Percentiles rank a stretch among this genome's conserved stretches.
Conservation (phyloP, 345 rosid species). For the Ricinus communis region DNA sequence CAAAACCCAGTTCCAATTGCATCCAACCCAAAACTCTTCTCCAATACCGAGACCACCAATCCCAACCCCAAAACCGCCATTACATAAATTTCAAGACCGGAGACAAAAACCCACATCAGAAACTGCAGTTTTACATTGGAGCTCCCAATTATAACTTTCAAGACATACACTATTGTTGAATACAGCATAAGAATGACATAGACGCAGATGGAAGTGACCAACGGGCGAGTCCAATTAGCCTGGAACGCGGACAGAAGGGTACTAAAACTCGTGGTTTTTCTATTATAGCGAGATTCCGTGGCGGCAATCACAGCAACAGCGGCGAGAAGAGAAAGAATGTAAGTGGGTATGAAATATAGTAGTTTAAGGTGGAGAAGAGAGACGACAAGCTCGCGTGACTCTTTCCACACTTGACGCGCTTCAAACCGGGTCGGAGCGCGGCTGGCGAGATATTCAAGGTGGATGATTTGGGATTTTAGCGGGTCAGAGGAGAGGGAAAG, state of each 20-base stretch:
- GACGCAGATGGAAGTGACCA: conserved; percentile 51
- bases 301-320: conserved; percentile 36
- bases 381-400: conserved; percentile 58
- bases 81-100: conserved; percentile 49
- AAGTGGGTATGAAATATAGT: conserved; percentile 47
- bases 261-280: conserved; percentile 30
- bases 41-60: conserved; percentile 60
- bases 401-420: conserved; percentile 59
- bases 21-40: conserved; percentile 56
- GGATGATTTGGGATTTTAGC: conserved; percentile 47
- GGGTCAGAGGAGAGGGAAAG: conserved; percentile 51
- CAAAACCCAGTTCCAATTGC: conserved; percentile 51
- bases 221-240: conserved; percentile 40
- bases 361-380: conserved; percentile 54
- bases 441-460: conserved; percentile 52
- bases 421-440: conserved; percentile 55
- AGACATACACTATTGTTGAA: conserved; percentile 29
- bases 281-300: conserved; percentile 33
- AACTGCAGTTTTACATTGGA: conserved; percentile 22
- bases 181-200: conserved; percentile 46
- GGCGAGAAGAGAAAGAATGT: conserved; percentile 52
- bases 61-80: conserved; percentile 61
- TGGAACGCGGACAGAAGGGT: conserved; percentile 29
- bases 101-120: conserved; percentile 29
- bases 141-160: conserved; percentile 28